Percentiles rank a stretch among this genome's conserved stretches.
These are phyloP conservation scores for Cryphonectria japonica DNA, from an alignment of 2,329 filamentous ascomycete genomes.

Conservation along the genomic window DNA sequence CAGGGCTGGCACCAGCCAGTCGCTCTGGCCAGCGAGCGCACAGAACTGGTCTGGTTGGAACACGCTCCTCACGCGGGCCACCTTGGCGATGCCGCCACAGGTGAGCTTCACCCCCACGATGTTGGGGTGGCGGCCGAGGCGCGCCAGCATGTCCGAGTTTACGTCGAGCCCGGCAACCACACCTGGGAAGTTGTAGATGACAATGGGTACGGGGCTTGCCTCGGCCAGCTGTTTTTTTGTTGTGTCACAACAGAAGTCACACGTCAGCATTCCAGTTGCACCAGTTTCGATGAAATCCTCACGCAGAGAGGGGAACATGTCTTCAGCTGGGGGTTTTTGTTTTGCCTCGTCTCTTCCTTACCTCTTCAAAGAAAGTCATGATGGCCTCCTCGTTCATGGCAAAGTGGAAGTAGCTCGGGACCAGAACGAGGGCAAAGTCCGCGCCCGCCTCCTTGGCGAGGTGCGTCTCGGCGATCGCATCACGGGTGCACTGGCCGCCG, in stretches of 20 bases:
- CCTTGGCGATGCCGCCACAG: slow-evolving; percentile 72
- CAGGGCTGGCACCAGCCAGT: slow-evolving; percentile 66
- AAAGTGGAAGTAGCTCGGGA: slow-evolving; percentile 72
- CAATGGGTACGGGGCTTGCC: slow-evolving; percentile 62
- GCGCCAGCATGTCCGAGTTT: slow-evolving; percentile 65
- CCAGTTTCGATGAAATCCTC: background rate
- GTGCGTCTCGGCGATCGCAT: slow-evolving; percentile 66
- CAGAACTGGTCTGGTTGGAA: slow-evolving; percentile 61
- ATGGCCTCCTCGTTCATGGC: slow-evolving; percentile 64
- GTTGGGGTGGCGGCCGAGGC: slow-evolving; percentile 61
- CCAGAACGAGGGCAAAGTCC: slow-evolving; percentile 69
- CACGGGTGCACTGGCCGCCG: slow-evolving; percentile 67
- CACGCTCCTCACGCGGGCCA: slow-evolving; percentile 57
- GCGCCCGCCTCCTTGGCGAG: slow-evolving; percentile 66
- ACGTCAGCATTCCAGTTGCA: background rate
- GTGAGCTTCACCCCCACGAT: slow-evolving; percentile 74
- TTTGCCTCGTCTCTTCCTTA: background rate
- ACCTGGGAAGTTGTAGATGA: slow-evolving; percentile 76
- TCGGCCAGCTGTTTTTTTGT: slow-evolving; percentile 51
- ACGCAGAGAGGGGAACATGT: background rate
- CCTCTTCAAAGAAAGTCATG: slow-evolving; percentile 64
- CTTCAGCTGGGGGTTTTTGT: background rate
- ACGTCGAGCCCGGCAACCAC: slow-evolving; percentile 70
- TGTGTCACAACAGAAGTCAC: background rate
- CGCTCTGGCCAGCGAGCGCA: slow-evolving; percentile 70